These are phyloP conservation scores for Pseudogymnoascus sp. DNA, from an alignment of 2,329 filamentous ascomycete species.

Conservation along the genomic window DNA sequence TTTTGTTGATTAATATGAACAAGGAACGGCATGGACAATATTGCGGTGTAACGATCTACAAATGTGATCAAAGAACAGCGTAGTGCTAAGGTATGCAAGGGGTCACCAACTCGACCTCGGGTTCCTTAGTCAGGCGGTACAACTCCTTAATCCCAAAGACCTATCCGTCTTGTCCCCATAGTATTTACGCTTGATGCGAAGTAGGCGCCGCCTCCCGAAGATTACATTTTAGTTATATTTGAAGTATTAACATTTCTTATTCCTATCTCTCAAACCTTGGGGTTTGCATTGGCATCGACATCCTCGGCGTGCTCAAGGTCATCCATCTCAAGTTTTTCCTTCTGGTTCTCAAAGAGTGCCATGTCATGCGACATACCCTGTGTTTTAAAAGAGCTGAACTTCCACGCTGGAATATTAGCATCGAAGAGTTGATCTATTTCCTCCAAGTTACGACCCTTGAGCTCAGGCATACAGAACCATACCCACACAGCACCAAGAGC, in stretches of 20 bases:
- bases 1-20: neutral
- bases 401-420: conserved; percentile 13
- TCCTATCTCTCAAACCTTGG: neutral
- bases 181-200: too few species aligned
- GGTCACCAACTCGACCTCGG: too few species aligned
- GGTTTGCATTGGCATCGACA: neutral
- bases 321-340: neutral
- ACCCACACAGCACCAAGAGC: conserved; percentile 12
- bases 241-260: neutral
- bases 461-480: conserved; percentile 18
- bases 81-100: too few species aligned
- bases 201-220: too few species aligned
- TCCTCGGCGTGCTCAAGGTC: neutral
- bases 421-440: conserved; percentile 28
- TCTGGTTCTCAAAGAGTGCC: neutral
- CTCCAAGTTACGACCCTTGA: conserved; percentile 20
- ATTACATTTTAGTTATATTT: neutral
- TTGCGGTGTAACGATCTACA: too few species aligned
- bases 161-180: too few species aligned
- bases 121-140: too few species aligned
- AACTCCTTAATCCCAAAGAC: too few species aligned
- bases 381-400: conserved; percentile 1
- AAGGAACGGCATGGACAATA: neutral
- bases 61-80: too few species aligned
- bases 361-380: neutral